These are phyloP conservation scores for Teratosphaeriaceae sp. DNA, from an alignment of 2,329 filamentous ascomycete species.

Conservation along the genomic window DNA sequence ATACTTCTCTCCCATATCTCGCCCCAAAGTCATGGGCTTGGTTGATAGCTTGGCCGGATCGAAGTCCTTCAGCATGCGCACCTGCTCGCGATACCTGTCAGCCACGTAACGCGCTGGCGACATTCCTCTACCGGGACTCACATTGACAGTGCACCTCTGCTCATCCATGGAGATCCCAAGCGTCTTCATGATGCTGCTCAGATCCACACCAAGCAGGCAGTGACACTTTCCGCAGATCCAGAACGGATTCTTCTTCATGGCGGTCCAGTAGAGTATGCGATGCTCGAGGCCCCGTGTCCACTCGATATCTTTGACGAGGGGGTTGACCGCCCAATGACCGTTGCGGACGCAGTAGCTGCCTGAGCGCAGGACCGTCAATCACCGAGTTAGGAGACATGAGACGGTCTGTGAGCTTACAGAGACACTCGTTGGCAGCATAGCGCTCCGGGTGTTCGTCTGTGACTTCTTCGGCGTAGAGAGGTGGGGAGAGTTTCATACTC, in stretches of 20 bases:
- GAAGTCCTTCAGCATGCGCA: constrained; percentile 22
- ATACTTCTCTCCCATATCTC: constrained; percentile 15
- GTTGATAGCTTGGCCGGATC: constrained; percentile 16
- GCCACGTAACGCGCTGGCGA: neutral
- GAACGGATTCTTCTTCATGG: constrained; percentile 14
- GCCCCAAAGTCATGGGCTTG: constrained; percentile 12
- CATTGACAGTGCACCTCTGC: constrained; percentile 16
- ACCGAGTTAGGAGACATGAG: too few relatives aligned
- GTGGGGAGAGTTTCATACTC: constrained; percentile 20
- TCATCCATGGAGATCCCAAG: constrained; percentile 9
- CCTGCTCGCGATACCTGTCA: constrained; percentile 5
- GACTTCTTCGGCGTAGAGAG: constrained; percentile 12
- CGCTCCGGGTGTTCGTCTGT: constrained; percentile 9
- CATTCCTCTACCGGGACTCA: constrained; percentile 8
- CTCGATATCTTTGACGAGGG: constrained; percentile 14
- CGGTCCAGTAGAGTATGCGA: constrained; percentile 15
- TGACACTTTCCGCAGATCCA: constrained; percentile 21
- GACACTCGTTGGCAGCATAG: constrained; percentile 18
- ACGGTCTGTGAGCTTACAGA: too few relatives aligned
- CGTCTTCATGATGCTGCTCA: constrained; percentile 12
- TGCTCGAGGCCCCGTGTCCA: constrained; percentile 17
- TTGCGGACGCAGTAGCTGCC: constrained; percentile 18
- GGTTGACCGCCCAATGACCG: constrained; percentile 17
- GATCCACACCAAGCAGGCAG: constrained; percentile 16
- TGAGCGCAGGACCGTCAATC: too few relatives aligned